Evolutionary conservation across 2,329 filamentous ascomycete genomes (phyloP), one percentile per base, ranked within the genome.

Genomic region (Eutypa lata): DNA sequence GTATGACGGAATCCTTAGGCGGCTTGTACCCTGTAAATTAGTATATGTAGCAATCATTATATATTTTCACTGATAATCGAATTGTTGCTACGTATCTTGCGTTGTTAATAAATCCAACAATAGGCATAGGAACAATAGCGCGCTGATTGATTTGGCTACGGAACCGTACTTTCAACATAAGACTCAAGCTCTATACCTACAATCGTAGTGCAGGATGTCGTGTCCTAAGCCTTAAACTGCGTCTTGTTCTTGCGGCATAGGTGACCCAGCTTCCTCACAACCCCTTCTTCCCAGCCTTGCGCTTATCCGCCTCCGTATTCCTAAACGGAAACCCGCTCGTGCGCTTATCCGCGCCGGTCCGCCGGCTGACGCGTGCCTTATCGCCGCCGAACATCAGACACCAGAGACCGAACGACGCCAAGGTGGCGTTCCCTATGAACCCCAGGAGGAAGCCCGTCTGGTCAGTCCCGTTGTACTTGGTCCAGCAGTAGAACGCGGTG

Each of bases 401-500:
- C 86, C 87, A 90, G 21, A 86, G 63, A 1, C 85, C 90, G 44
- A 88, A 73, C 2, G 76, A 75, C 2, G 82, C 83, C 54, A 92
- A 71, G 35, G 73, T 60, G 7, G 76, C 75, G 58, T 79, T 86
- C 19, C 79, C 83, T 2, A 80, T 61, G 57, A 83, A 78, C 0
- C 84, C 88, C 5, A 89, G 66, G 1, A 79, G 71, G 64, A 86
- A 89, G 0, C 78, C 81, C 11, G 79, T 74, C 62, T 84, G 78
- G 6, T 76, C 74, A 68, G 73, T 74, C 50, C 74, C 71, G n/a
- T 78, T 76, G 71, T 85, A 90, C 67, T 84, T 80, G 47, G 78
- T 77, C 71, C 92, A 94, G 64, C 82, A 78, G 68, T 89, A 87
- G 58, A 86, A 83, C 18, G 84, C 84, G 4, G 77, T 76, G 0